These are phyloP conservation scores for Penicillium lividum DNA, from an alignment of 495 filamentous ascomycete genomes.

Conservation along the genomic window DNA sequence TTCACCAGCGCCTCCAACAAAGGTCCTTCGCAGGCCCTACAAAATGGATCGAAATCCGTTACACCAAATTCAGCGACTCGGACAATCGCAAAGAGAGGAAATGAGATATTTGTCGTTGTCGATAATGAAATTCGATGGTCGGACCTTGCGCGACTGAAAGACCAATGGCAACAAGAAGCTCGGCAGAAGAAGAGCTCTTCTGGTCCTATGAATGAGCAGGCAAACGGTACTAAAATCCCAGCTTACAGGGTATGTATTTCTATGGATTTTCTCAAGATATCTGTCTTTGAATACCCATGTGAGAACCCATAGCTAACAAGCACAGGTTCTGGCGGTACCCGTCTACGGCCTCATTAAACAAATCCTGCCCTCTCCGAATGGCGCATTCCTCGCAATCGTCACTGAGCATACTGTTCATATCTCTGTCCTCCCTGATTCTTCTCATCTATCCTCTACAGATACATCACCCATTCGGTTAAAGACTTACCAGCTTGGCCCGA, in stretches of 20 bases:
- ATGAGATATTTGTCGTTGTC: conserved; percentile 79
- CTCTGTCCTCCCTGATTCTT: conserved; percentile 71
- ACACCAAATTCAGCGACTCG: conserved; percentile 57
- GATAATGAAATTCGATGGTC: conserved; percentile 88
- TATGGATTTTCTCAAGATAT: background rate
- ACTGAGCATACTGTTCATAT: conserved; percentile 85
- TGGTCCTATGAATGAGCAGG: conserved; percentile 11
- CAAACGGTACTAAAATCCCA: conserved; percentile 12
- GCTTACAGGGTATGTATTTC: conserved; percentile 36
- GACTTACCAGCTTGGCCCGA: conserved; percentile 82
- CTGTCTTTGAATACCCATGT: background rate
- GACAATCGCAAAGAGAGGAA: conserved; percentile 72
- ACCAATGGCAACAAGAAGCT: conserved; percentile 60
- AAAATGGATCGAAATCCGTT: conserved; percentile 37
- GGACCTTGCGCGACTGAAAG: conserved; percentile 72
- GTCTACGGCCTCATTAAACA: conserved; percentile 76
- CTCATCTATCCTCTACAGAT: conserved; percentile 67
- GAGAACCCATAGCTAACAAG: conserved; percentile 15
- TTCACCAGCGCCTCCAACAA: conserved; percentile 53
- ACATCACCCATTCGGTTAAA: conserved; percentile 68
- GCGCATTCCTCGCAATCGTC: conserved; percentile 75
- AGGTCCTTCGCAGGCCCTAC: conserved; percentile 29
- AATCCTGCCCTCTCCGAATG: conserved; percentile 76
- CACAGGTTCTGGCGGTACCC: conserved; percentile 67
- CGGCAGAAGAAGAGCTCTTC: conserved; percentile 34